phyloP scores from a whole-genome alignment of 768 basidiomycete species.

The Pleurotus platypus region DNA sequence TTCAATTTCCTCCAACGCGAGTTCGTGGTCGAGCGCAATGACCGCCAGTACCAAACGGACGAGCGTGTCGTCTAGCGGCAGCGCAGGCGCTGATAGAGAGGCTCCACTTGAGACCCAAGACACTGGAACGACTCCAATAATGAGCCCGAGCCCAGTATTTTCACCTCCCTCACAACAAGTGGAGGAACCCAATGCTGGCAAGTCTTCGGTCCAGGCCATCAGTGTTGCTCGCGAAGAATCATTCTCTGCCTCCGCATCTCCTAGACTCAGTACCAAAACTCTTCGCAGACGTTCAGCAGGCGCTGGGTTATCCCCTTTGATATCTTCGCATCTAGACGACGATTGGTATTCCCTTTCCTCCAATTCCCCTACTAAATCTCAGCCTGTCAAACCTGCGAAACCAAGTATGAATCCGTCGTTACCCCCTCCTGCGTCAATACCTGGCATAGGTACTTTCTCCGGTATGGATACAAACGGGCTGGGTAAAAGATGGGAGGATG shows the following conservation, averaged over 20 bases:
- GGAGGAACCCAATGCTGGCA: no score
- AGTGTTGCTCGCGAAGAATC: no score
- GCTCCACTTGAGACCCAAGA: background rate
- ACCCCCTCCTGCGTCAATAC: constrained; percentile 34
- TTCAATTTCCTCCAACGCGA: constrained; percentile 6
- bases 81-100: constrained; percentile 23
- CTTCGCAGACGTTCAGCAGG: constrained; percentile 21
- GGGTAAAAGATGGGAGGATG: constrained; percentile 59
- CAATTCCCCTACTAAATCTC: no score
- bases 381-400: background rate
- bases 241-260: no score
- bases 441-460: constrained; percentile 33
- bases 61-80: constrained; percentile 11
- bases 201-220: no score
- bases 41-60: constrained; percentile 11
- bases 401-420: constrained; percentile 14
- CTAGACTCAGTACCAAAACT: constrained; percentile 10
- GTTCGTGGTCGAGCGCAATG: constrained; percentile 17
- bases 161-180: background rate
- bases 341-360: no score
- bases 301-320: background rate
- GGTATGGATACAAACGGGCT: constrained; percentile 41
- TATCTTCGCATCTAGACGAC: background rate
- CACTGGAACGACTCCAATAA: constrained; percentile 38
- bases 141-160: constrained; percentile 48